phyloP scores from a whole-genome alignment of 2,329 filamentous ascomycete genomes.

The Beauveria asiatica region DNA sequence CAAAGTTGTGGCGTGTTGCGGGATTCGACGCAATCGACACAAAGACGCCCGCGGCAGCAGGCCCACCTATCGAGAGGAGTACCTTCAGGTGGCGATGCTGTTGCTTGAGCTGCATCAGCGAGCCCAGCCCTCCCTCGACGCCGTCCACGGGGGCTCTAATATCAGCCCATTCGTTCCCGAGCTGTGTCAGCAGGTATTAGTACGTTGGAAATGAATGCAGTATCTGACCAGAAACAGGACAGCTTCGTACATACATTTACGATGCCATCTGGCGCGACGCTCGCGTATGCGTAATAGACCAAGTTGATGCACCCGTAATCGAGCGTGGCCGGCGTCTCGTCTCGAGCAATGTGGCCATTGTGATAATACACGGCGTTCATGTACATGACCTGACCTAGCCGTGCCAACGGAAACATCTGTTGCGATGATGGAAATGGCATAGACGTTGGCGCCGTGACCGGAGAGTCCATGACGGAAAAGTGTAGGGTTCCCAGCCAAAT shows the following conservation, averaged over 20 bases:
- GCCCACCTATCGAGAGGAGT: slow-evolving; percentile 70
- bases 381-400: slow-evolving; percentile 36
- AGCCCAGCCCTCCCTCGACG: slow-evolving; percentile 60
- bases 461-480: not conserved
- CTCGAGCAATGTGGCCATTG: slow-evolving; percentile 66
- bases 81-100: slow-evolving; percentile 63
- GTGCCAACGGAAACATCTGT: not conserved
- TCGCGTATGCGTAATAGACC: slow-evolving; percentile 77
- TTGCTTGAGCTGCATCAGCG: slow-evolving; percentile 64
- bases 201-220: not conserved
- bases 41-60: slow-evolving; percentile 56
- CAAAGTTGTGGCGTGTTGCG: slow-evolving; percentile 59
- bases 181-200: slow-evolving; percentile 33
- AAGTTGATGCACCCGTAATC: slow-evolving; percentile 72
- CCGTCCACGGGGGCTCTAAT: slow-evolving; percentile 64
- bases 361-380: slow-evolving; percentile 79
- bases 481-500: not conserved
- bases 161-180: slow-evolving; percentile 75
- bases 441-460: not conserved
- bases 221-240: too few species aligned
- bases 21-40: slow-evolving; percentile 56
- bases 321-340: slow-evolving; percentile 64
- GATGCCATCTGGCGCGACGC: slow-evolving; percentile 60
- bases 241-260: slow-evolving; percentile 57
- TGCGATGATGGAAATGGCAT: not conserved